These are phyloP conservation scores for Sporothrix schenckii DNA, from an alignment of 2,329 filamentous ascomycete species.

Conservation along the genomic window DNA sequence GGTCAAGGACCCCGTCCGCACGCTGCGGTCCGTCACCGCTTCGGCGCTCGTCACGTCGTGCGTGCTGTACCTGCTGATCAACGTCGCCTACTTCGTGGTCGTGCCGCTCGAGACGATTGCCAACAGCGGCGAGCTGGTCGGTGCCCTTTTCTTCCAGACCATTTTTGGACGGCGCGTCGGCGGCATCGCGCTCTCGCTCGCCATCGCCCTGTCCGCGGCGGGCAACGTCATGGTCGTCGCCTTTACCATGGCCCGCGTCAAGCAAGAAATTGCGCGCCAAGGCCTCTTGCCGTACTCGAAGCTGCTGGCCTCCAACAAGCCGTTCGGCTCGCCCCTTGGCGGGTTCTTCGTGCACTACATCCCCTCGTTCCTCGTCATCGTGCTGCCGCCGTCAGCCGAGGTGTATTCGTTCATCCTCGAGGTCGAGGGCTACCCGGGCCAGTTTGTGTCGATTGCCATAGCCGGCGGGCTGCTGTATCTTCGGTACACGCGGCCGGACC, in stretches of 20 bases:
- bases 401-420: slow-evolving; percentile 75
- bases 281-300: slow-evolving; percentile 68
- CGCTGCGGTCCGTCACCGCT: slow-evolving; percentile 55
- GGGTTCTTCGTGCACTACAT: slow-evolving; percentile 70
- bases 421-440: slow-evolving; percentile 68
- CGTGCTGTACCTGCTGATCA: slow-evolving; percentile 59
- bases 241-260: slow-evolving; percentile 68
- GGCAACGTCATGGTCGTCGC: slow-evolving; percentile 76
- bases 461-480: slow-evolving; percentile 63
- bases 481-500: slow-evolving; percentile 60
- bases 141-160: slow-evolving; percentile 67
- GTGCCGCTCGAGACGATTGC: slow-evolving; percentile 69
- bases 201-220: slow-evolving; percentile 67
- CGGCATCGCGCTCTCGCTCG: slow-evolving; percentile 60
- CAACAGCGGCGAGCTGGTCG: slow-evolving; percentile 67
- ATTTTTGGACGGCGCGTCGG: slow-evolving; percentile 64
- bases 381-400: slow-evolving; percentile 64
- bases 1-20: slow-evolving; percentile 61
- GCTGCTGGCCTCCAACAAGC: slow-evolving; percentile 64
- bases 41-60: slow-evolving; percentile 56
- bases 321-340: slow-evolving; percentile 68
- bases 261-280: slow-evolving; percentile 72
- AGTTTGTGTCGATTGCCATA: slow-evolving; percentile 62
- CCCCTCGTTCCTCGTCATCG: slow-evolving; percentile 67
- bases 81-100: slow-evolving; percentile 65